Evolutionary conservation across 306 rosid species (phyloP).

Genomic region (Gastrolobium bilobum): DNA sequence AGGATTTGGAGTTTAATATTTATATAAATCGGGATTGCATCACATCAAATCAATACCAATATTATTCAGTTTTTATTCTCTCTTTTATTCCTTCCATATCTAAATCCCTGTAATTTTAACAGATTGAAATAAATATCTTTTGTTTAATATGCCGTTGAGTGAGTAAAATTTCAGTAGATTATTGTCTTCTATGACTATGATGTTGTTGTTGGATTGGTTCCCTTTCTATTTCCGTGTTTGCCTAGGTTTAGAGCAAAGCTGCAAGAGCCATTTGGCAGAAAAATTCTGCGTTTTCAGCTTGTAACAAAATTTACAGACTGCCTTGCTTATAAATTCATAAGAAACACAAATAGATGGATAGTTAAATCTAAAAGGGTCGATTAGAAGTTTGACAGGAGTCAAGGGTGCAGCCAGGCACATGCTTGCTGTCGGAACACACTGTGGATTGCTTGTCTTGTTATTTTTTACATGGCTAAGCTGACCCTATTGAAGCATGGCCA

Average conservation of each 20-base stretch:
- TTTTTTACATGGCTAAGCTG: constrained; percentile 2
- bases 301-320: constrained; percentile 29
- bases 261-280: constrained; percentile 6
- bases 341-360: constrained; percentile 38
- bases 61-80: too few relatives aligned
- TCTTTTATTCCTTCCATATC: too few relatives aligned
- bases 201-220: constrained; percentile 7
- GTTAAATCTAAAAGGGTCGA: constrained; percentile 40
- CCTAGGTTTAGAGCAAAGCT: constrained; percentile 6
- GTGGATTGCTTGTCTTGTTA: constrained; percentile 29
- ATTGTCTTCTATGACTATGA: constrained; percentile 18
- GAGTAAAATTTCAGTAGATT: constrained; percentile 7
- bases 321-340: constrained; percentile 27
- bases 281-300: constrained; percentile 11
- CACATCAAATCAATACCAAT: too few relatives aligned
- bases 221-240: constrained; percentile 25
- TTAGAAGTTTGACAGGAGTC: constrained; percentile 39
- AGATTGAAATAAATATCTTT: not conserved
- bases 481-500: constrained; percentile 21
- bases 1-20: too few relatives aligned
- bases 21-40: too few relatives aligned
- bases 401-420: constrained; percentile 30
- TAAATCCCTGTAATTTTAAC: too few relatives aligned
- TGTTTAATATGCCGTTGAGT: constrained; percentile 26
- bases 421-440: constrained; percentile 1